A percentile compares a stretch with the other conserved stretches of the same genome.
These are phyloP conservation scores for Magnaporthiopsis incrustans DNA, from an alignment of 2,329 filamentous ascomycete species.

Conservation along the genomic window DNA sequence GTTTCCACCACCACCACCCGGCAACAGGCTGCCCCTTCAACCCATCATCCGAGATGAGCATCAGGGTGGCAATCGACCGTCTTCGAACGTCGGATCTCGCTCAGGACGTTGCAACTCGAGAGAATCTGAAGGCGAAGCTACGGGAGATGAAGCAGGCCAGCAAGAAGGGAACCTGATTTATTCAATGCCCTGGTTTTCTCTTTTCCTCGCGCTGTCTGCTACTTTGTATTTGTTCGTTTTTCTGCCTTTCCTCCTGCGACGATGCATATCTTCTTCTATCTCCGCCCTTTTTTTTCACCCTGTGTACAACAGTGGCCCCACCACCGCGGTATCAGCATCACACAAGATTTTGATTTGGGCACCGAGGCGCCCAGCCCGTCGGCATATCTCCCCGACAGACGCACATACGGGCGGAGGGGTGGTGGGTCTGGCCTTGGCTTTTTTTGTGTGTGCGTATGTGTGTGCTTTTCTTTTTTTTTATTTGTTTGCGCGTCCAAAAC, in stretches of 20 bases:
- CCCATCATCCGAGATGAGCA: conserved; percentile 15
- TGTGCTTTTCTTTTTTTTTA: background rate
- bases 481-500: background rate
- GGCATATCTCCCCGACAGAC: too few species aligned
- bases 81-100: conserved; percentile 12
- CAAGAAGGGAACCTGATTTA: conserved; percentile 1
- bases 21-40: background rate
- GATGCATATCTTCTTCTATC: background rate
- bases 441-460: background rate
- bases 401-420: too few species aligned
- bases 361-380: too few species aligned
- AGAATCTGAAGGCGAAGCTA: conserved; percentile 1
- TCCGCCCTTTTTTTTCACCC: background rate
- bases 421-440: background rate
- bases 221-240: background rate
- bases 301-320: background rate
- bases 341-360: background rate
- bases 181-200: conserved; percentile 4
- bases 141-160: conserved; percentile 11
- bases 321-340: background rate
- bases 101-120: background rate
- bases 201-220: background rate
- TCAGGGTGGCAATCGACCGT: conserved; percentile 22
- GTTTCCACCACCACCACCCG: background rate
- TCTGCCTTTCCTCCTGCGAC: background rate